phyloP scores from a whole-genome alignment of 768 basidiomycete genomes.

The Amanita subjunquillea region DNA sequence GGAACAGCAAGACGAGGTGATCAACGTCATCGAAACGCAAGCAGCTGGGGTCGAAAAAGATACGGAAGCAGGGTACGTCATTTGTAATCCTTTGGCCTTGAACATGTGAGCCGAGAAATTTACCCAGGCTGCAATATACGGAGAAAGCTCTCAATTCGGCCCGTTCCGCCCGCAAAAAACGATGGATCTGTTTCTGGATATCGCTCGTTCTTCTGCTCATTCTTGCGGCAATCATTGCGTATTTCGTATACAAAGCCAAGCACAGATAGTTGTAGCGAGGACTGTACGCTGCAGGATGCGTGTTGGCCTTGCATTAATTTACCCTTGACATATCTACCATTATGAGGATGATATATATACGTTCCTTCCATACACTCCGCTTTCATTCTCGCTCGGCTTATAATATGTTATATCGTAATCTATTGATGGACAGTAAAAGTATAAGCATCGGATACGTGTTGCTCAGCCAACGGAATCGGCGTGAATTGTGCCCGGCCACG shows the following conservation, averaged over 20 bases:
- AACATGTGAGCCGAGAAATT: constrained; percentile 1
- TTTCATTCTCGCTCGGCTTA: not conserved
- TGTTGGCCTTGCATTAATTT: not conserved
- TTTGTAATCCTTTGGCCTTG: not conserved
- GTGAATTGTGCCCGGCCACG: constrained; percentile 5
- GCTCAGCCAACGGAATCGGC: not conserved
- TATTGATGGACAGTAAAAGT: not conserved
- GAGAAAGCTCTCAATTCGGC: constrained; percentile 83
- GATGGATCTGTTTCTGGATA: constrained; percentile 93
- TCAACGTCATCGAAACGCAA: constrained; percentile 73
- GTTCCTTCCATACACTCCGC: not conserved
- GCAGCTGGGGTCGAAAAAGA: constrained; percentile 73
- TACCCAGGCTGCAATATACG: constrained; percentile 64
- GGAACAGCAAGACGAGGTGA: constrained; percentile 87
- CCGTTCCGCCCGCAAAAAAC: constrained; percentile 83
- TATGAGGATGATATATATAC: not conserved
- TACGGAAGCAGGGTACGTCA: constrained; percentile 69
- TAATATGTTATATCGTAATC: not conserved
- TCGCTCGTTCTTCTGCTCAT: constrained; percentile 56
- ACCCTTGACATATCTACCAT: not conserved
- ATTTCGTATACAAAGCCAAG: constrained; percentile 22
- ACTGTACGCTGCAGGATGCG: not conserved
- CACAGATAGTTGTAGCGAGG: not conserved
- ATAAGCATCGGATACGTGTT: not conserved
- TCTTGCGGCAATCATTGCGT: constrained; percentile 49